phyloP scores from a whole-genome alignment of 331 rosid species.

The Quercus phellos region DNA sequence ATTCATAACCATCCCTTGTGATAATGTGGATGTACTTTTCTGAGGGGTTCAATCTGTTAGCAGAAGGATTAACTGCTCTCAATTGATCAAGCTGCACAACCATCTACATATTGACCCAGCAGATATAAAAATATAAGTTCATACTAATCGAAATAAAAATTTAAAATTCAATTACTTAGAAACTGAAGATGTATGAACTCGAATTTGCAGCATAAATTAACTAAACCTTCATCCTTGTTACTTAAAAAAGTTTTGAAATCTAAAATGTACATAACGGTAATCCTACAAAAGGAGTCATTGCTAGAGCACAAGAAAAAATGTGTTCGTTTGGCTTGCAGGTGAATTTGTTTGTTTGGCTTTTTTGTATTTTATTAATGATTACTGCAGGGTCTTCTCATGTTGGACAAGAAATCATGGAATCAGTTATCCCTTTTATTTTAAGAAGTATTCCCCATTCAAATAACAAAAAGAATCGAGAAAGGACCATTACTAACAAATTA shows the following conservation, averaged over 20 bases:
- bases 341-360: no score
- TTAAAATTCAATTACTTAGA: background rate
- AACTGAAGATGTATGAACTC: background rate
- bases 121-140: background rate
- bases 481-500: no score
- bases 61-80: constrained; percentile 38
- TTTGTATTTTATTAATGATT: no score
- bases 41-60: constrained; percentile 48
- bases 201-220: background rate
- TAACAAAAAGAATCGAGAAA: no score
- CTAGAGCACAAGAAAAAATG: background rate
- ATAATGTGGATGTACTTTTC: constrained; percentile 45
- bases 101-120: constrained; percentile 31
- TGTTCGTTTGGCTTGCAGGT: no score
- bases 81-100: constrained; percentile 47
- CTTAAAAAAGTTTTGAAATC: no score
- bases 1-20: constrained; percentile 63
- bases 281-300: background rate
- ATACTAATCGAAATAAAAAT: background rate
- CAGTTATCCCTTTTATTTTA: no score
- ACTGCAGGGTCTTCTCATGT: no score
- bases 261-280: no score
- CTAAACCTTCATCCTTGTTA: background rate
- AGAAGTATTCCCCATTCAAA: no score
- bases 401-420: no score